Conservation (phyloP, 225 moss, liverwort and hornwort species). For the Ulota crispa region DNA sequence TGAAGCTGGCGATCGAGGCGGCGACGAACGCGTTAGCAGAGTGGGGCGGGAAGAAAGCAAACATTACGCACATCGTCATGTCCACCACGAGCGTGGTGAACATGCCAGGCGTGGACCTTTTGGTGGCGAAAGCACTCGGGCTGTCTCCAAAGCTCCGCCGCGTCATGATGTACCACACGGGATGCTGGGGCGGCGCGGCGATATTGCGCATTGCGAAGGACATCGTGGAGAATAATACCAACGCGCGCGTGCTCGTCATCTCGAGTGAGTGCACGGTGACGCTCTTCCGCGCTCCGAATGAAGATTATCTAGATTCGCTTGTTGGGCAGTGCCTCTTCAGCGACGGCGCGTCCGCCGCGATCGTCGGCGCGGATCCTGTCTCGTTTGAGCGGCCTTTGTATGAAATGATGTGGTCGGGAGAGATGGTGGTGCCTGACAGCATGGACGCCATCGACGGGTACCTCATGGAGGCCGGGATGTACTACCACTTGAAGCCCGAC, state of each 20-base stretch:
- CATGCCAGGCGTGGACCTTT: constrained; percentile 69
- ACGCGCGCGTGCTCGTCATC: constrained; percentile 42
- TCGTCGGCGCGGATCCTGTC: constrained; percentile 36
- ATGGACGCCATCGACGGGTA: constrained; percentile 54
- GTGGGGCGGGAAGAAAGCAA: constrained; percentile 57
- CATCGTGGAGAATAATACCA: constrained; percentile 51
- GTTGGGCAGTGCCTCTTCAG: constrained; percentile 39
- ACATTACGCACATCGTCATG: constrained; percentile 81
- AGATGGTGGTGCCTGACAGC: constrained; percentile 38
- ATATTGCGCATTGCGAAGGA: constrained; percentile 67
- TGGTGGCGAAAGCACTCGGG: constrained; percentile 32
- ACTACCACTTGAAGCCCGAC: constrained; percentile 36
- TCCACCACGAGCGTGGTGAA: constrained; percentile 76
- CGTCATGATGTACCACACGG: constrained; percentile 62
- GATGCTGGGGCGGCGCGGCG: constrained; percentile 68
- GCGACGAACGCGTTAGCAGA: constrained; percentile 57
- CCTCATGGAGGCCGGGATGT: constrained; percentile 61
- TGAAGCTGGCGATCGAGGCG: constrained; percentile 74
- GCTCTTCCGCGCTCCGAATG: constrained; percentile 42
- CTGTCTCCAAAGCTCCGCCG: constrained; percentile 37
- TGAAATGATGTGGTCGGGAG: constrained; percentile 42
- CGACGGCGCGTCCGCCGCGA: constrained; percentile 44
- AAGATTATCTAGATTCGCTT: constrained; percentile 37
- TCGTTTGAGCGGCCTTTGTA: constrained; percentile 21
- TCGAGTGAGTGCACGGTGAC: constrained; percentile 37